Base-by-base conservation (phyloP, 768 basidiomycete genomes). In the Leucocoprinus leucothites region DNA sequence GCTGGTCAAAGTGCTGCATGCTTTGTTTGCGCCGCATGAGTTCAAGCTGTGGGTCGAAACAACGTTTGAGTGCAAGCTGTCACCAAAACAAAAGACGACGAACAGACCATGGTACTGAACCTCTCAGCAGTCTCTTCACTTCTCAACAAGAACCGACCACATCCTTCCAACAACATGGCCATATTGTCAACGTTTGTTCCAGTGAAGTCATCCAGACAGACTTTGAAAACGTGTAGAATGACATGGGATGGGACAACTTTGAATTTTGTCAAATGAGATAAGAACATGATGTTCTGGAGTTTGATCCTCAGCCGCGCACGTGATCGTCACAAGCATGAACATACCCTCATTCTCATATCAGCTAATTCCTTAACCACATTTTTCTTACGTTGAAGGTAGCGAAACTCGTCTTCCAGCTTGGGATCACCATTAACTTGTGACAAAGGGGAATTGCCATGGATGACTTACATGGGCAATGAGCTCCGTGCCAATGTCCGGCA, bases 371-470 rank as follows among this genome's bases (percentile, higher is more conserved):
- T 90, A 25, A 96, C 86, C 1, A 94, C 86, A 47, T 91, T 93
- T 72, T 92, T 94, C 75, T 98, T 98, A 52, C 88, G 78, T 64
- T 98, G 96, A 11, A 99, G 74, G 63, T 98, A 99, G 7, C 92
- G 83, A 67, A 98, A 95, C 67, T 98, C 96, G 62, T 98, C 96
- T 61, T 98, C 95, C 51, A 99, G 81, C 95, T 97, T n/a, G n/a
- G n/a, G n/a, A 22, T 48, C 22, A 45, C 43, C 5, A 34, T 28
- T 41, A 9, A 34, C 28, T 6, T 31, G 8, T 13, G 3, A 18
- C 5, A 1, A 18, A 31, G 47, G 16, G 14, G 43, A 6, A 47
- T 16, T 48, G 26, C 14, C 18, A 14, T 26, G 21, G 50, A 43
- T 38, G 4, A 78, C 91, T 68, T 63, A 98, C 94, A 60, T 83